phyloP scores from a whole-genome alignment of 176 grass and related monocot genomes.

The Avena atlantica region DNA sequence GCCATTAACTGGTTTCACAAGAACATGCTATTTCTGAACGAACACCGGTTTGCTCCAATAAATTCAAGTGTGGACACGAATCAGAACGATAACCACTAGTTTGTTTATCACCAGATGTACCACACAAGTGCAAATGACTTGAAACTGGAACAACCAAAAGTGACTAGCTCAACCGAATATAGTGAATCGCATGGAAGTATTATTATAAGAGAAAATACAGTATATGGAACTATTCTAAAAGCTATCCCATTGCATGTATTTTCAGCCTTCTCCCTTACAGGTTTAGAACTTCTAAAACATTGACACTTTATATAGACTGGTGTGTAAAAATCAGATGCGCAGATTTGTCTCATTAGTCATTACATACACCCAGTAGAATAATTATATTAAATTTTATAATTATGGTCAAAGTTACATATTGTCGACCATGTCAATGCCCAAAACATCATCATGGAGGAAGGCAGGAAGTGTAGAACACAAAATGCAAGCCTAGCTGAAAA shows the following conservation, averaged over 20 bases:
- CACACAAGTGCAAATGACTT: constrained; percentile 7
- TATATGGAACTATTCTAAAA: neutral
- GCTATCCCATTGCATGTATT: neutral
- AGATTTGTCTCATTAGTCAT: neutral
- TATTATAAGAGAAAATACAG: neutral
- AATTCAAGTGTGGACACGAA: constrained; percentile 10
- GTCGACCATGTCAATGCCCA: neutral
- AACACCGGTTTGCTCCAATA: neutral
- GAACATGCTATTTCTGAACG: constrained; percentile 19
- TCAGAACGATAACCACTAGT: neutral
- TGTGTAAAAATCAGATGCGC: neutral
- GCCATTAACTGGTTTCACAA: neutral
- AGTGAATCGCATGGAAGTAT: neutral
- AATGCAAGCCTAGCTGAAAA: neutral
- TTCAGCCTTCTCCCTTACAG: constrained; percentile 8
- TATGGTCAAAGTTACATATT: neutral
- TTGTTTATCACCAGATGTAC: constrained; percentile 21
- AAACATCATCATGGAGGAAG: neutral
- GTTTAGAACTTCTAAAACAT: constrained; percentile 9
- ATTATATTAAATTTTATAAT: neutral
- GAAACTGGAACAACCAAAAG: constrained; percentile 14
- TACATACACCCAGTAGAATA: neutral
- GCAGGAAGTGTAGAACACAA: neutral
- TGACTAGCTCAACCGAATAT: neutral
- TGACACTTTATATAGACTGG: neutral